Evolutionary conservation across 805 yeast species (phyloP).

Genomic region (Barnettozyma sucrosica): DNA sequence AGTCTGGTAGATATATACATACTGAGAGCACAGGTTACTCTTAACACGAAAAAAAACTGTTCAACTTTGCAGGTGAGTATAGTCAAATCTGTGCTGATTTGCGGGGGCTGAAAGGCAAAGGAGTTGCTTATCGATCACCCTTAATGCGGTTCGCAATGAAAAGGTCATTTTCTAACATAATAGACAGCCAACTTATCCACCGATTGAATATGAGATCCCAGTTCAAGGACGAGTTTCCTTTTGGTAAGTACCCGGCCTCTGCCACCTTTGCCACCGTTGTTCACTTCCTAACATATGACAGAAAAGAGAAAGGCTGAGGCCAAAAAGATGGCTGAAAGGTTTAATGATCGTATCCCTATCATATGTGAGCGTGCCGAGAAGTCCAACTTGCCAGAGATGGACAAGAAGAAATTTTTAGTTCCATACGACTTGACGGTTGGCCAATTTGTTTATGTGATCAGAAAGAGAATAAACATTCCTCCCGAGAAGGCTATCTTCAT

Average conservation of each 20-base stretch:
- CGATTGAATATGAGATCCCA: constrained; percentile 66
- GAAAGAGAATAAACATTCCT: constrained; percentile 92
- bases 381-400: constrained; percentile 92
- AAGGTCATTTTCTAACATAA: neutral
- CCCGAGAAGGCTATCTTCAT: constrained; percentile 97
- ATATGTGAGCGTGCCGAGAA: constrained; percentile 97
- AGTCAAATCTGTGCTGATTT: neutral
- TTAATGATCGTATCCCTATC: constrained; percentile 81
- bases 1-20: neutral
- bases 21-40: neutral
- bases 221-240: constrained; percentile 92
- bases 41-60: neutral
- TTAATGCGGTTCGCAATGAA: neutral
- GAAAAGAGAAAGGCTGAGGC: constrained; percentile 10
- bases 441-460: constrained; percentile 94
- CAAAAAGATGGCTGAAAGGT: constrained; percentile 8
- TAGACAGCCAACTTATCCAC: neutral
- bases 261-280: neutral
- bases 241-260: constrained; percentile 51
- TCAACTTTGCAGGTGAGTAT: neutral
- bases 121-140: neutral
- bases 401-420: constrained; percentile 93
- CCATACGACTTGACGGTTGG: constrained; percentile 97
- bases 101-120: constrained; percentile 1
- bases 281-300: constrained; percentile 8